Evolutionary conservation across 331 rosid species (phyloP).

Genomic region (Quercus phellos): DNA sequence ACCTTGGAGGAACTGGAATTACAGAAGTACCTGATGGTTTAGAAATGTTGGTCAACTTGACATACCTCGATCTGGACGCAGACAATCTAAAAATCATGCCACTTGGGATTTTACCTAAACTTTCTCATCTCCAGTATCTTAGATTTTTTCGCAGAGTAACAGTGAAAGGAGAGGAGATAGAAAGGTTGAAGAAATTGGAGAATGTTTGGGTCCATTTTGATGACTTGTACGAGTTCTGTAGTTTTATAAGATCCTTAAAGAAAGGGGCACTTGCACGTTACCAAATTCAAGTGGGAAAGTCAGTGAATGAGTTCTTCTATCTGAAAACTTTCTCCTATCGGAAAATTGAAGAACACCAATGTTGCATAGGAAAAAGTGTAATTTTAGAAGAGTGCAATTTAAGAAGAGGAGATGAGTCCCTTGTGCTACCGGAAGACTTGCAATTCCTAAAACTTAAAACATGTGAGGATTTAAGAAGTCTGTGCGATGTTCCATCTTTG

Average conservation of each 20-base stretch:
- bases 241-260: background rate
- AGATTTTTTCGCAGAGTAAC: background rate
- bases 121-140: constrained; percentile 24
- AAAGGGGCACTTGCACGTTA: background rate
- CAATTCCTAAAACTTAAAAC: background rate
- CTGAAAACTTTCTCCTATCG: too few species aligned
- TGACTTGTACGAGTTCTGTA: constrained; percentile 9
- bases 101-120: constrained; percentile 4
- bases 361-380: too few species aligned
- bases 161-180: constrained; percentile 15
- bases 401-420: background rate
- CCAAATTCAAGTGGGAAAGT: background rate
- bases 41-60: constrained; percentile 24
- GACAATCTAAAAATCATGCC: background rate
- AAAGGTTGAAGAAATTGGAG: constrained; percentile 15
- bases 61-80: constrained; percentile 20
- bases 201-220: background rate
- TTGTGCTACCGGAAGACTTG: background rate
- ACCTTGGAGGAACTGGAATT: background rate
- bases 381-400: too few species aligned
- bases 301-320: too few species aligned
- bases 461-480: background rate
- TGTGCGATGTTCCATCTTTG: constrained; percentile 9
- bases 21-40: constrained; percentile 23
- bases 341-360: too few species aligned